Evolutionary conservation across 495 filamentous ascomycete species (phyloP).

Genomic region (Hypoxylon cercidicola): DNA sequence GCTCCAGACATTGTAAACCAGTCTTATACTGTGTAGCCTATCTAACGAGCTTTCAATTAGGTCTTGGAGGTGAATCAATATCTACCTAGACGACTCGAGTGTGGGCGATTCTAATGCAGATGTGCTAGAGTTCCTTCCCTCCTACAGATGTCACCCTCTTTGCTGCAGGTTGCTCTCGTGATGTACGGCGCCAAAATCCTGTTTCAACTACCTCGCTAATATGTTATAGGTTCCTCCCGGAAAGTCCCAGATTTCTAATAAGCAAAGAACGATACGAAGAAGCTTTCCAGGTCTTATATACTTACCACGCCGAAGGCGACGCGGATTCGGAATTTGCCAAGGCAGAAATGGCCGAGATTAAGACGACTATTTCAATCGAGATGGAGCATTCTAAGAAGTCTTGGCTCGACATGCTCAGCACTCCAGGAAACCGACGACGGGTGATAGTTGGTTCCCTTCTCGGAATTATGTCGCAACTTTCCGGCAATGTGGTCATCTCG

Average conservation of each 20-base stretch:
- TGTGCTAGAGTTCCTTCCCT: constrained; percentile 63
- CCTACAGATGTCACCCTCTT: constrained; percentile 63
- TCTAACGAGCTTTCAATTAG: constrained; percentile 21
- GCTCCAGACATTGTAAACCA: not conserved
- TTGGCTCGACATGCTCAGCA: constrained; percentile 66
- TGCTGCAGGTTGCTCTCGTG: constrained; percentile 67
- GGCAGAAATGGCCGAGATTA: constrained; percentile 71
- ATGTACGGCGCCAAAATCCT: constrained; percentile 42
- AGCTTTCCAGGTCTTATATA: constrained; percentile 64
- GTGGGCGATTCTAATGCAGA: constrained; percentile 17
- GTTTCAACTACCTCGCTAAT: not conserved
- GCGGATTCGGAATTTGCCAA: constrained; percentile 64
- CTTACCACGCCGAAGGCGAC: constrained; percentile 71
- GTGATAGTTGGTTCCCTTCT: constrained; percentile 66
- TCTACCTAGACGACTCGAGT: not conserved
- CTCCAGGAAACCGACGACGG: constrained; percentile 65
- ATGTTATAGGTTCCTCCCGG: constrained; percentile 60
- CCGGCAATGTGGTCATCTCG: constrained; percentile 71
- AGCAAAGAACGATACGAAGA: constrained; percentile 68
- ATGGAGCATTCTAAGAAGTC: constrained; percentile 62
- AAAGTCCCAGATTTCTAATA: constrained; percentile 69
- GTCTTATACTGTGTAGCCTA: not conserved
- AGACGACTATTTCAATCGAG: constrained; percentile 67
- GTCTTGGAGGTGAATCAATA: constrained; percentile 66
- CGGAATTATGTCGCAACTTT: constrained; percentile 72